Evolutionary conservation across 352 stramenopile genomes (phyloP), one percentile per base, ranked within the genome.

Genomic region (Pythium brachiatum): DNA sequence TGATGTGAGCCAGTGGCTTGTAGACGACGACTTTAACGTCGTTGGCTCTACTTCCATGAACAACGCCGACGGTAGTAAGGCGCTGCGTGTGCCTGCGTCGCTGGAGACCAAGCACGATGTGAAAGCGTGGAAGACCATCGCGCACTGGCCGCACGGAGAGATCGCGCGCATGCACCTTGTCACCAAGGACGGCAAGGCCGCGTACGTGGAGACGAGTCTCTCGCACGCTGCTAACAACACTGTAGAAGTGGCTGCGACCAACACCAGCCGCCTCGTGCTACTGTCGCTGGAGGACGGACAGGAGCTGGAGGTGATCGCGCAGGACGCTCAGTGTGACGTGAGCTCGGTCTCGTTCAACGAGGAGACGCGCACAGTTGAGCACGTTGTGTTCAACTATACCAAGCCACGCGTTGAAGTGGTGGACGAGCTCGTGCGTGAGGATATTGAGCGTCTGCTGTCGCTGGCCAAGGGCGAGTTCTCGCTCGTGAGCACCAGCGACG

Each of bases 181-280:
- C 23, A 72, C 52, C 21, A 67, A 72, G 32, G 72, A 77, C 56
- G 62, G 50, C 54, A 59, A 55, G 21, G 70, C 69, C 23, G 57
- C 74, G 20, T 83, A 70, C 39, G 69, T 77, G 21, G 60, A 78
- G 61, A 78, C 74, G 32, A 82, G 68, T 38, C 53, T 82, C 41
- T 41, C 66, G 16, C 74, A 81, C 55, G 56, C 38, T 26, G 41
- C 18, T 0, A 38, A 57, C 16, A 36, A 60, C 20, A 25, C n/a
- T 3, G 25, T 18, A 20, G 43, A 47, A 0, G 52, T 39, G 32
- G 60, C 15, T 8, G 48, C 32, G 3, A 65, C 63, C 21, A 75
- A 78, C 61, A 80, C 73, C 39, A 75, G 67, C 21, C 75, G 75
- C 1, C 68, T 83, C 21, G 61, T 78, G 44, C 60, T 80, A 26